Percentiles rank a stretch among this genome's conserved stretches.
Evolutionary conservation across 768 basidiomycete species (phyloP).

Genomic region (Crassisporium funariophilum): DNA sequence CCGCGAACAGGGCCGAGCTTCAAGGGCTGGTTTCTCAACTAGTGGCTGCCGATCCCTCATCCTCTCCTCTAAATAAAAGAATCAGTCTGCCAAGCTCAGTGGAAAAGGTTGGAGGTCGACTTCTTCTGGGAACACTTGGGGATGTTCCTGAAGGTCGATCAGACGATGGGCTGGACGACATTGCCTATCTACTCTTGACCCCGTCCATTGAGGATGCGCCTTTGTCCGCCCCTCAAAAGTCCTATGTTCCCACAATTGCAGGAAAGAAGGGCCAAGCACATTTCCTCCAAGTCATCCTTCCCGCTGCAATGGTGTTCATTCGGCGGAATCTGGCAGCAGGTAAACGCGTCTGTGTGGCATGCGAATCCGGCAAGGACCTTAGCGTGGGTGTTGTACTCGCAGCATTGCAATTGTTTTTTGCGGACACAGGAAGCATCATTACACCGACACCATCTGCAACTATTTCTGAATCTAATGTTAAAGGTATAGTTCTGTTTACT

Average conservation of each 20-base stretch:
- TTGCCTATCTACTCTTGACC: constrained; percentile 16
- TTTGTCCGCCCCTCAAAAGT: not conserved
- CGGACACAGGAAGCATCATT: constrained; percentile 45
- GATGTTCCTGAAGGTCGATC: constrained; percentile 23
- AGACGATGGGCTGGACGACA: constrained; percentile 2
- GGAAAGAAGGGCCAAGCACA: constrained; percentile 58
- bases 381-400: constrained; percentile 66
- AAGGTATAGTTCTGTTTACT: not conserved
- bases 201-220: constrained; percentile 2
- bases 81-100: constrained; percentile 31
- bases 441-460: not conserved
- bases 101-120: constrained; percentile 36
- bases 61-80: not conserved
- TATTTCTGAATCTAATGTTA: not conserved
- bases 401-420: constrained; percentile 60
- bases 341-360: constrained; percentile 48
- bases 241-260: constrained; percentile 15
- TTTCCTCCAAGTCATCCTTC: constrained; percentile 45
- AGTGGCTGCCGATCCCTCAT: constrained; percentile 17
- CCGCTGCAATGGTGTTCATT: constrained; percentile 51
- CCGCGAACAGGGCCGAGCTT: constrained; percentile 49
- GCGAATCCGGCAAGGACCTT: constrained; percentile 60
- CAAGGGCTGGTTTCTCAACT: constrained; percentile 41
- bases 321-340: constrained; percentile 36
- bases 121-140: constrained; percentile 40